A percentile compares a stretch with the other conserved stretches of the same genome.
phyloP scores from a whole-genome alignment of 1,284 basidiomycete species.

The Pterulicium gracile region DNA sequence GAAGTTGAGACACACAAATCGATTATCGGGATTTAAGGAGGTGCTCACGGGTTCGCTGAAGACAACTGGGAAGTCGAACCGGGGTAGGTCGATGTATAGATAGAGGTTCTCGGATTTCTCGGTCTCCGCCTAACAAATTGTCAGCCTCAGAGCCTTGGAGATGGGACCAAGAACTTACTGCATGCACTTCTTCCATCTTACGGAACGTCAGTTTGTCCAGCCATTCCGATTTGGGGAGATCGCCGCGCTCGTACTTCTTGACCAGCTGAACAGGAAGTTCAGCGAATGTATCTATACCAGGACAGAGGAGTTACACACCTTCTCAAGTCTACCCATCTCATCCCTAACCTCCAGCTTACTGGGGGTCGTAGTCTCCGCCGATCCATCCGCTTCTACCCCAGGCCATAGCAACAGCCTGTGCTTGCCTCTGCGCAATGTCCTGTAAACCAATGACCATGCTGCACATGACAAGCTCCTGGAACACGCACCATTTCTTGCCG shows the following conservation, averaged over 20 bases:
- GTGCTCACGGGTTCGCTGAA: conserved; percentile 75
- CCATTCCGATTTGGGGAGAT: conserved; percentile 93
- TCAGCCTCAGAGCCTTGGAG: background rate
- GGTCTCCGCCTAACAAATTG: conserved; percentile 56
- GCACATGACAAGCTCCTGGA: background rate
- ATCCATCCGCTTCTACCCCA: conserved; percentile 77
- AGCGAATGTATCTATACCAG: background rate
- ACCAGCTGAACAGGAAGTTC: conserved; percentile 51
- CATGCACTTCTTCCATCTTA: conserved; percentile 88
- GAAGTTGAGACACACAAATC: conserved; percentile 16
- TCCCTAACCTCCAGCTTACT: conserved; percentile 75
- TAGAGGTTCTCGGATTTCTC: conserved; percentile 85
- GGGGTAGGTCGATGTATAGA: conserved; percentile 89
- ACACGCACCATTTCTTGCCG: conserved; percentile 77
- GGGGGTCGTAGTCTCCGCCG: conserved; percentile 73
- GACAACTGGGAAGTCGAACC: conserved; percentile 98
- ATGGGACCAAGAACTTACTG: conserved; percentile 37
- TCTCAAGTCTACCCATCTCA: conserved; percentile 91
- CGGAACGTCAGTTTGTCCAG: conserved; percentile 88
- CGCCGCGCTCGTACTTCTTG: conserved; percentile 92
- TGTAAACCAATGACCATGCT: conserved; percentile 20
- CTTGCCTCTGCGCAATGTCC: conserved; percentile 85
- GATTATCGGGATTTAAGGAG: conserved; percentile 12
- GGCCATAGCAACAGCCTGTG: conserved; percentile 84
- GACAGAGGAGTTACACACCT: conserved; percentile 35